phyloP scores from a whole-genome alignment of 768 basidiomycete species.

The Collybia nuda region DNA sequence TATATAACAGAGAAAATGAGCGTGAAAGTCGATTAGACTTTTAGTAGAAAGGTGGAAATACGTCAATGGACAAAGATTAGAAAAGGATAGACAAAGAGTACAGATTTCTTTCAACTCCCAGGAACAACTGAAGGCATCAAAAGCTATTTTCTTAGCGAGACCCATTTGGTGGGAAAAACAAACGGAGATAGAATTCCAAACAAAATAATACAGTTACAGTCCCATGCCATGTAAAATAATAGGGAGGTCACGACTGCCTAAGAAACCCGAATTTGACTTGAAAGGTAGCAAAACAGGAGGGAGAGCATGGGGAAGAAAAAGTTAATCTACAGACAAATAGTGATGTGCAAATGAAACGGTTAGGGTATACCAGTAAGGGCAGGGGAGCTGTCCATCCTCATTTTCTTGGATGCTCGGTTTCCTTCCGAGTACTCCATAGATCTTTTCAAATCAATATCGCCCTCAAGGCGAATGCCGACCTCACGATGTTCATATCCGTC shows the following conservation, averaged over 20 bases:
- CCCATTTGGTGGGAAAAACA: conserved; percentile 17
- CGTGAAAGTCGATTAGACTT: conserved; percentile 10
- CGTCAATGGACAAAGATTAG: conserved; percentile 6
- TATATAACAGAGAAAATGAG: conserved; percentile 18
- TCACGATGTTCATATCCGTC: conserved; percentile 39
- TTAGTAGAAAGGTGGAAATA: conserved; percentile 5
- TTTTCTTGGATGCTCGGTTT: conserved; percentile 64
- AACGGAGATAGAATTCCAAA: conserved; percentile 10
- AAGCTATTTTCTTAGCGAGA: neutral
- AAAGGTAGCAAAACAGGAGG: conserved; percentile 22
- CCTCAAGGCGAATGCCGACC: conserved; percentile 38
- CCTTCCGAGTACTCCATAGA: conserved; percentile 53
- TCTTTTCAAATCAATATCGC: conserved; percentile 61
- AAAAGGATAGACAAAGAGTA: conserved; percentile 8
- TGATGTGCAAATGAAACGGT: conserved; percentile 26
- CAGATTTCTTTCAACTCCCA: conserved; percentile 6
- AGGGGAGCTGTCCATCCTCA: conserved; percentile 60
- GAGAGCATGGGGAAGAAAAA: conserved; percentile 25
- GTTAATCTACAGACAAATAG: conserved; percentile 34
- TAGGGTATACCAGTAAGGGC: conserved; percentile 54
- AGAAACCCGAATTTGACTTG: conserved; percentile 18
- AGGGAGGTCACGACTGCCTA: conserved; percentile 13
- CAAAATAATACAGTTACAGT: conserved; percentile 29
- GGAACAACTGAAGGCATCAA: conserved; percentile 1
- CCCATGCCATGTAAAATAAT: conserved; percentile 17